These are phyloP conservation scores for Protea cynaroides DNA, from an alignment of 164 flowering plant species.

Conservation along the genomic window DNA sequence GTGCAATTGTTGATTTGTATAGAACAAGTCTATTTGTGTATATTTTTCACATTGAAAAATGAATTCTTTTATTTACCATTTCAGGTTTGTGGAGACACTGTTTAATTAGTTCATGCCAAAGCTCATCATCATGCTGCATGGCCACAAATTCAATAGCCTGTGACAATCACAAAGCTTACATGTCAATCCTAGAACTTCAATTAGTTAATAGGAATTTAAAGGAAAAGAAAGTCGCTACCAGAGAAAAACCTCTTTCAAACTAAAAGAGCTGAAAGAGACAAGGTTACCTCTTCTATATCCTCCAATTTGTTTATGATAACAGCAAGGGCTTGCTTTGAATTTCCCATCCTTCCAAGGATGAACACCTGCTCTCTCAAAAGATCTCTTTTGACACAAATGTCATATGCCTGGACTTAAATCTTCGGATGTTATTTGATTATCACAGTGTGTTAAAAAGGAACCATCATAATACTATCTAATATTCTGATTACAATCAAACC, in stretches of 20 bases:
- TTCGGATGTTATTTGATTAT: background rate
- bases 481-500: slow-evolving; percentile 46
- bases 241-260: background rate
- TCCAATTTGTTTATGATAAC: slow-evolving; percentile 83
- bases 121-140: slow-evolving; percentile 93
- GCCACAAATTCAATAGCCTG: slow-evolving; percentile 96
- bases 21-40: too few species aligned
- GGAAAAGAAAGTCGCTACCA: background rate
- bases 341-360: slow-evolving; percentile 98
- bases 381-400: slow-evolving; percentile 60
- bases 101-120: slow-evolving; percentile 95
- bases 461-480: background rate
- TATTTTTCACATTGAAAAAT: background rate
- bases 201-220: background rate
- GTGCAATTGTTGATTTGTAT: background rate
- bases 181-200: slow-evolving; percentile 5
- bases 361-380: slow-evolving; percentile 87
- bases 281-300: slow-evolving; percentile 84
- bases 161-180: slow-evolving; percentile 11
- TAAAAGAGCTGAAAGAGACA: background rate
- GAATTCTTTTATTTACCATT: slow-evolving; percentile 57
- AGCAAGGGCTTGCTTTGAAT: slow-evolving; percentile 77
- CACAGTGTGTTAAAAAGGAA: background rate
- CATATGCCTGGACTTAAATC: slow-evolving; percentile 68
- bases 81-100: slow-evolving; percentile 87